A percentile compares a stretch with the other conserved stretches of the same genome.
These are phyloP conservation scores for Globisporangium solare DNA, from an alignment of 352 stramenopile genomes.

Conservation along the genomic window DNA sequence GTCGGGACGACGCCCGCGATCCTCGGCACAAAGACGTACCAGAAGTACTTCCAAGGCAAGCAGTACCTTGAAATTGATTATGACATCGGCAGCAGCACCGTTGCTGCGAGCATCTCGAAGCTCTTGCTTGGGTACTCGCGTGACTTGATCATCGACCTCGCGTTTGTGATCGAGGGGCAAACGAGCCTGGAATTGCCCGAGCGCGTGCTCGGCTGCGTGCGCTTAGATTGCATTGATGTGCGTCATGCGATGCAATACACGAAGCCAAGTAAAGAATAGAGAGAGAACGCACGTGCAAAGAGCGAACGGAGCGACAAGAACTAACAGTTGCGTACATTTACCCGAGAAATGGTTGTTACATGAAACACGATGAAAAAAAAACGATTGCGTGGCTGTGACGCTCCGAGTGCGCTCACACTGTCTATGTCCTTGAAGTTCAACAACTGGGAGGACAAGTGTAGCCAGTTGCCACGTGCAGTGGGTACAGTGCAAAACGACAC, in stretches of 20 bases:
- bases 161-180: conserved; percentile 78
- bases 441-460: too few species aligned
- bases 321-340: too few species aligned
- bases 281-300: not conserved
- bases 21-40: conserved; percentile 86
- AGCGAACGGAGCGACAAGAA: too few species aligned
- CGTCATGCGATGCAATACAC: conserved; percentile 43
- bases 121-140: conserved; percentile 61
- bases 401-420: too few species aligned
- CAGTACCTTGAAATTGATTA: conserved; percentile 78
- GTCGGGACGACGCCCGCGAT: conserved; percentile 89
- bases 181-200: conserved; percentile 69
- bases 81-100: conserved; percentile 71
- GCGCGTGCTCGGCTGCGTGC: conserved; percentile 64
- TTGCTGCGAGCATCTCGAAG: conserved; percentile 65
- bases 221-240: conserved; percentile 61
- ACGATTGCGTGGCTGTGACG: too few species aligned
- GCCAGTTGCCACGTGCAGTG: too few species aligned
- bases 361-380: too few species aligned
- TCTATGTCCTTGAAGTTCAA: too few species aligned
- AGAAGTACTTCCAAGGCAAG: conserved; percentile 65
- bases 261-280: conserved; percentile 18
- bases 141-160: conserved; percentile 77
- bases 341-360: too few species aligned
- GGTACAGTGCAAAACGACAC: too few species aligned